Conservation (phyloP, 352 stramenopile species). For the Phytophthora kernoviae region DNA sequence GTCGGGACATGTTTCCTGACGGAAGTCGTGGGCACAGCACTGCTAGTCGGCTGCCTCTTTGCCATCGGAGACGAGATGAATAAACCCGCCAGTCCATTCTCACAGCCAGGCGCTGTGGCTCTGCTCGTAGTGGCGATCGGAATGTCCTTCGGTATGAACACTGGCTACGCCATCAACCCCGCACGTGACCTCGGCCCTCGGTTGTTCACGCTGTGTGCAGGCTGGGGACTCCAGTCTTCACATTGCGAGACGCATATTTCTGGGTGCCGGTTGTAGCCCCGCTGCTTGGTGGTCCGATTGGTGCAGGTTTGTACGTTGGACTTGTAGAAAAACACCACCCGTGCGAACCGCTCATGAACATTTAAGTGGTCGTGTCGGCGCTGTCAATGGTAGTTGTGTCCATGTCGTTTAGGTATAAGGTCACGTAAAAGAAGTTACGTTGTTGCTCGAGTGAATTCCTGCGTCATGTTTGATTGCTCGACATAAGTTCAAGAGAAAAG, state of each 20-base stretch:
- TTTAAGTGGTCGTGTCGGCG: background rate
- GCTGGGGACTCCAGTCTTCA: constrained; percentile 48
- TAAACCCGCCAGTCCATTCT: constrained; percentile 49
- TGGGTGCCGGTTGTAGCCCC: constrained; percentile 57
- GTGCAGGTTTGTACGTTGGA: constrained; percentile 34
- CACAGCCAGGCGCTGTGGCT: constrained; percentile 45
- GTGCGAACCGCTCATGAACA: constrained; percentile 19
- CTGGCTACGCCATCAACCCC: constrained; percentile 72
- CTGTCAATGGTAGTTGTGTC: background rate
- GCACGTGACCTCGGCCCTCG: constrained; percentile 52
- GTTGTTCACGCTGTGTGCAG: constrained; percentile 45
- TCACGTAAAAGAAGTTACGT: constrained; percentile 22
- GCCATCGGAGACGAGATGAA: constrained; percentile 61
- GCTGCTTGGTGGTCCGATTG: constrained; percentile 40
- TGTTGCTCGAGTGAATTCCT: background rate
- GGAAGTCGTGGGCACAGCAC: constrained; percentile 59
- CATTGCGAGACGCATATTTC: constrained; percentile 48
- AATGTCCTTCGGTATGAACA: constrained; percentile 76
- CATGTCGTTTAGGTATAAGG: constrained; percentile 16
- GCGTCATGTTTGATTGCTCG: background rate
- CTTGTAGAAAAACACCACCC: constrained; percentile 43
- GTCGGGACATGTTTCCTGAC: constrained; percentile 60
- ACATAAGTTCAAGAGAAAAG: too few relatives aligned
- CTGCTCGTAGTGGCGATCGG: constrained; percentile 59
- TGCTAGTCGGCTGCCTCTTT: constrained; percentile 61